Base-by-base conservation (phyloP, 495 filamentous ascomycete species). In the Evansstolkia leycettana region DNA sequence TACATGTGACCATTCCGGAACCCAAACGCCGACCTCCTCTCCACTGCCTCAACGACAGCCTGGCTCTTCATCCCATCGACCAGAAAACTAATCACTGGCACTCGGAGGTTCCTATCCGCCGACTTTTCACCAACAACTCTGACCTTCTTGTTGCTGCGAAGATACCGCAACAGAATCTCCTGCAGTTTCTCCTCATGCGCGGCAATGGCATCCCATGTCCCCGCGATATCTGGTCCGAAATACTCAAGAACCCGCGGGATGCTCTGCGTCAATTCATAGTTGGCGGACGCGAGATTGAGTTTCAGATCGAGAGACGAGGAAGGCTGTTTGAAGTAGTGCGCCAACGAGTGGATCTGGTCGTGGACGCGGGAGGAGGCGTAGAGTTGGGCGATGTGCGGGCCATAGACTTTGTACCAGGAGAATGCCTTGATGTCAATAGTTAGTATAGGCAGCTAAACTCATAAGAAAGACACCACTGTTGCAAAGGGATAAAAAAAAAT, bases 371-470 rank as follows among this genome's bases (percentile, higher is more conserved):
- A 46, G 4, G 51, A 41, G 27, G 71, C 77, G 50, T 82, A 86
- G 4, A 86, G 65, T 41, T 75, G 62, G 1, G 80, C 64, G 12
- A 84, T 59, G 41, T 84, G 82, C 2, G 81, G 81, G 0, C 78
- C 80, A 51, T 76, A 84, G 15, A 81, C 76, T 53, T 85, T 83
- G 55, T 84, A 83, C 62, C 82, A 86, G 2, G 67, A 74, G 43
- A 84, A 78, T n/a, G 45, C 46, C 52, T 58, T 16, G 14, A 72
- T 26, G 6, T 6, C 11, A 7, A 26, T 26, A 11, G 6, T 26
- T 6, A 11, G 6, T 26, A 26, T 6, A 26, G 24, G 6, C 77
- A 82, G 4, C 61, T 69, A 41, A 80, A 72, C n/a, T 65, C 52
- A 47, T 82, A 82, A 41, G 78, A 66, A 45, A n/a, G n/a, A n/a